A percentile compares a stretch with the other conserved stretches of the same genome.
These are phyloP conservation scores for Ambrosia artemisiifolia DNA, from an alignment of 129 eudicot genomes.

Conservation along the genomic window DNA sequence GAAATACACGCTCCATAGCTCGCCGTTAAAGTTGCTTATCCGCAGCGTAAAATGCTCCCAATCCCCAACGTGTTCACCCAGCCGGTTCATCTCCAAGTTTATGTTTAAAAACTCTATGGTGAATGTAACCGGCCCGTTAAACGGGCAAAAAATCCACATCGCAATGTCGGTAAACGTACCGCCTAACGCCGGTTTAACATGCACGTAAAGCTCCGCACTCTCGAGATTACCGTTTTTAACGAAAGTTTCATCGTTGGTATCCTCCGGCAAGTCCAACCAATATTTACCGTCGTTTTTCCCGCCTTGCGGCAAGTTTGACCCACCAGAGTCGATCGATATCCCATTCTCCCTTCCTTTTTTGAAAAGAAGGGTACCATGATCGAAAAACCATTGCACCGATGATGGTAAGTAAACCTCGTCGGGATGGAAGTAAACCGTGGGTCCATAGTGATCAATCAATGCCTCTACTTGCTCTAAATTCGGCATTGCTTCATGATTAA, in stretches of 20 bases:
- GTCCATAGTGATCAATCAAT: conserved; percentile 79
- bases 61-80: conserved; percentile 87
- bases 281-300: conserved; percentile 70
- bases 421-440: conserved; percentile 83
- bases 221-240: conserved; percentile 64
- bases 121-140: conserved; percentile 84
- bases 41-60: conserved; percentile 98
- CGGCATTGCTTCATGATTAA: conserved; percentile 62
- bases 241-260: conserved; percentile 16
- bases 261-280: conserved; percentile 81
- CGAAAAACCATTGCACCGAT: conserved; percentile 81
- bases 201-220: conserved; percentile 77
- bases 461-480: conserved; percentile 76
- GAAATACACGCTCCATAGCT: conserved; percentile 64
- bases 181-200: conserved; percentile 78
- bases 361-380: conserved; percentile 71
- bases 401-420: conserved; percentile 78
- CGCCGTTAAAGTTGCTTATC: conserved; percentile 80
- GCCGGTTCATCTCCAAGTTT: conserved; percentile 38
- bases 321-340: conserved; percentile 42
- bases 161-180: conserved; percentile 89
- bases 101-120: conserved; percentile 51
- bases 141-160: conserved; percentile 95
- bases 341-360: conserved; percentile 45
- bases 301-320: conserved; percentile 68